These are phyloP conservation scores for Trypanosoma boissoni DNA, from an alignment of 208 protist species.

Conservation along the genomic window DNA sequence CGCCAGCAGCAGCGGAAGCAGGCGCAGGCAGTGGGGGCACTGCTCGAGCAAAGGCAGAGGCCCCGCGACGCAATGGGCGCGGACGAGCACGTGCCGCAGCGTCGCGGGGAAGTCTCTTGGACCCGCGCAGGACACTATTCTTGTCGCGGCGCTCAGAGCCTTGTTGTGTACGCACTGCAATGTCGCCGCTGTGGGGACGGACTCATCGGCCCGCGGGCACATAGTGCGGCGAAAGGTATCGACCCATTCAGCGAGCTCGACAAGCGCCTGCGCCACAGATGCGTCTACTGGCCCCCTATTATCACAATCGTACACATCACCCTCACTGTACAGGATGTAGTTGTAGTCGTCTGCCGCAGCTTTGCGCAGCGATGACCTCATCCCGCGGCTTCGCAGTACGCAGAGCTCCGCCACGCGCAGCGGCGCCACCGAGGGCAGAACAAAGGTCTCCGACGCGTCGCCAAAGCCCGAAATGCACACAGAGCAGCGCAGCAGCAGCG, in stretches of 20 bases:
- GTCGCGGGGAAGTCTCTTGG: too few species aligned
- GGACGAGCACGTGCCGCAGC: too few species aligned
- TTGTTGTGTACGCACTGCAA: slow-evolving; percentile 7
- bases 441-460: neutral
- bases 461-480: neutral
- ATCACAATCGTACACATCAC: neutral
- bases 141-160: too few species aligned
- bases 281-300: neutral
- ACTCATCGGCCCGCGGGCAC: neutral
- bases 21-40: too few species aligned
- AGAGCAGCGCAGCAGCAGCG: neutral
- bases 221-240: slow-evolving; percentile 10
- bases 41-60: too few species aligned
- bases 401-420: slow-evolving; percentile 14
- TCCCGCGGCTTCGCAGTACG: slow-evolving; percentile 7
- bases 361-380: slow-evolving; percentile 19
- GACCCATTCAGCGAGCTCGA: slow-evolving; percentile 20
- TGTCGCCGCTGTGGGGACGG: neutral
- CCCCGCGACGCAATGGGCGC: too few species aligned
- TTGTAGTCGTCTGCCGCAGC: neutral
- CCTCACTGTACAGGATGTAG: neutral
- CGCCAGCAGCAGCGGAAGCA: too few species aligned
- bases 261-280: neutral
- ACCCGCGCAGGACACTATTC: too few species aligned
- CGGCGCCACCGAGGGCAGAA: neutral